Percentiles rank a stretch among this genome's conserved stretches.
Evolutionary conservation across 169 alveolate species (phyloP).

Genomic region (Ichthyophthirius multifiliis): DNA sequence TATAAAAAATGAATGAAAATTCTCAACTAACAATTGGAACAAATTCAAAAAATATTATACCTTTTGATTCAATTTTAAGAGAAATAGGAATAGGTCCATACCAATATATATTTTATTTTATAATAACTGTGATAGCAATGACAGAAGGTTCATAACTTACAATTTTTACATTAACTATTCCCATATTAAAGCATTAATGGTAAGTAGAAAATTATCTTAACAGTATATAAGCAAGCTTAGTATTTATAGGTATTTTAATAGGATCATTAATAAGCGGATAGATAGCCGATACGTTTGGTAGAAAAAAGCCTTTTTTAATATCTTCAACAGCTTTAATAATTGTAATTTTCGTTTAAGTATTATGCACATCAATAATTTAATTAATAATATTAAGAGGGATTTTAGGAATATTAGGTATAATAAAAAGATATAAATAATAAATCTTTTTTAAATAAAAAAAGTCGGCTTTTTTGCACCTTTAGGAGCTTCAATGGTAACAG

Average conservation of each 20-base stretch:
- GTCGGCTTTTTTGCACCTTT: conserved; percentile 40
- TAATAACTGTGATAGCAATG: conserved; percentile 18
- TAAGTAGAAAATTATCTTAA: conserved; percentile 6
- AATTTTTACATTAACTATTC: conserved; percentile 28
- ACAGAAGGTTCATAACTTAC: conserved; percentile 40
- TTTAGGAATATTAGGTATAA: conserved; percentile 17
- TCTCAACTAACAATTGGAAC: too few relatives aligned
- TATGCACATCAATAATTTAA: conserved; percentile 11
- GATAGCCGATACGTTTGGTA: conserved; percentile 36
- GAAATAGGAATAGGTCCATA: conserved; percentile 29
- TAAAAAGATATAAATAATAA: background rate
- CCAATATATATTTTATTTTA: conserved; percentile 3
- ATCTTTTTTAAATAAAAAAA: background rate
- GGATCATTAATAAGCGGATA: conserved; percentile 31
- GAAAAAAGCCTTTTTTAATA: conserved; percentile 14
- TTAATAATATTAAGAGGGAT: conserved; percentile 18
- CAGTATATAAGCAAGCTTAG: conserved; percentile 31
- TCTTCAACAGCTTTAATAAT: background rate
- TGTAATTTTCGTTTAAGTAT: background rate
- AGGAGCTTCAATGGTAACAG: conserved; percentile 31
- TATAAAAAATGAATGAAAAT: too few relatives aligned
- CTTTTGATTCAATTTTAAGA: conserved; percentile 19
- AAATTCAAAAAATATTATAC: background rate
- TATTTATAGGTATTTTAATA: conserved; percentile 30
- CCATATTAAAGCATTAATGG: conserved; percentile 40